Evolutionary conservation across 2,329 filamentous ascomycete species (phyloP).

Genomic region (Neopestalotiopsis clavispora): DNA sequence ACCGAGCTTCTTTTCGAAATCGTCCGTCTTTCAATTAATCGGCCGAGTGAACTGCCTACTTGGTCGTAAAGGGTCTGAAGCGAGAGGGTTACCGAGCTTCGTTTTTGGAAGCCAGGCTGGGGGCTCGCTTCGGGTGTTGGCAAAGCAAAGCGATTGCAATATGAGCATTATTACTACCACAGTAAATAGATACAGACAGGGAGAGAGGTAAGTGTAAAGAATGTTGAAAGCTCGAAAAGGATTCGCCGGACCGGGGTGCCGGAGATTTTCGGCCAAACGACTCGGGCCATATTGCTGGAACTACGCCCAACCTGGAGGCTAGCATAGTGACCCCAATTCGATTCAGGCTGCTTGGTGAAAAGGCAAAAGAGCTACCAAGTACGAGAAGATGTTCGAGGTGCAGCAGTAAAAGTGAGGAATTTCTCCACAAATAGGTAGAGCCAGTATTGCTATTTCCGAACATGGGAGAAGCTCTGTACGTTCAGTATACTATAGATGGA

Average conservation of each 20-base stretch:
- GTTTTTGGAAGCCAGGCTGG: conserved; percentile 13
- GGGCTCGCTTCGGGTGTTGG: conserved; percentile 20
- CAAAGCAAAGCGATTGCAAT: conserved; percentile 19
- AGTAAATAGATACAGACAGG: not conserved
- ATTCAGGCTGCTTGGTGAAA: conserved; percentile 7
- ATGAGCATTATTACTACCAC: not conserved
- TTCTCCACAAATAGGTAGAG: too few species aligned
- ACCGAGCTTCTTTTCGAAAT: conserved; percentile 3
- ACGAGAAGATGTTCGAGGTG: not conserved
- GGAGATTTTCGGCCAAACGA: conserved; percentile 27
- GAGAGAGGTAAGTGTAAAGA: conserved; percentile 20
- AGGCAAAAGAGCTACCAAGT: not conserved
- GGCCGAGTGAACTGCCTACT: conserved; percentile 16
- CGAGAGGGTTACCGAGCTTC: conserved; percentile 14
- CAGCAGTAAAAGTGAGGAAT: conserved; percentile 8
- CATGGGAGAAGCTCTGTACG: too few species aligned
- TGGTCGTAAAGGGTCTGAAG: conserved; percentile 12
- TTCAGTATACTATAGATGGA: too few species aligned
- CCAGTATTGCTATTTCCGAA: too few species aligned
- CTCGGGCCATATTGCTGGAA: conserved; percentile 5
- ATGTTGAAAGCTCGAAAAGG: conserved; percentile 15
- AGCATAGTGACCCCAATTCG: not conserved
- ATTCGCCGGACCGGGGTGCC: conserved; percentile 29
- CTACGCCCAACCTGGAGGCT: conserved; percentile 1
- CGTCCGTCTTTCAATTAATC: conserved; percentile 13